Base-by-base conservation (phyloP, 257 asterid genomes). In the Rauvolfia tetraphylla region DNA sequence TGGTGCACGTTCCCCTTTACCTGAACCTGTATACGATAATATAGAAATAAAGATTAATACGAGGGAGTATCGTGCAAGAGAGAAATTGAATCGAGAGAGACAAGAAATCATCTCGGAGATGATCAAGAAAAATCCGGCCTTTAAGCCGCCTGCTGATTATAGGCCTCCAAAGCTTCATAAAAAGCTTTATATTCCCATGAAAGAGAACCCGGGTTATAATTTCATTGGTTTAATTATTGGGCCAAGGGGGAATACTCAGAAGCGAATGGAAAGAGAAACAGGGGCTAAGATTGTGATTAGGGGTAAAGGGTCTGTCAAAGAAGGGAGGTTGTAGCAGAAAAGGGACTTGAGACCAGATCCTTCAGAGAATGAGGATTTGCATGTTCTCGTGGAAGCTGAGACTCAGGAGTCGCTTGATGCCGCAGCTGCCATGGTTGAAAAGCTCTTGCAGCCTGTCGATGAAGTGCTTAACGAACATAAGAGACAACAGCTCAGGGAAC, bases 281-380 rank as follows among this genome's bases (percentile, higher is more conserved):
- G 98, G 98, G 27, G 99, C 99, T 0, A 95, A 95, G 91, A 95
- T 92, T 83, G 98, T 95, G 39, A 95, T 95, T 56, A 81, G 99
- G 80, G 99, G 99, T 27, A 95, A 95, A 86, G 99, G 99, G 66
- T 92, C 98, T 0, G 85, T 91, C 62, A 95, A 92, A 81, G 99
- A 95, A 83, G 99, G 99, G n/a, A 86, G 93, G 88, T 86, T 89
- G 76, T 97, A 89, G 72, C 98, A 94, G 80, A 94, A 94, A 79
- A 86, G 95, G 86, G 96, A 94, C 78, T 80, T 92, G 87, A 92
- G 90, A 74, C 90, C 88, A 0, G 98, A 94, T 74, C 96, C 95
- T 3, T 83, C 96, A 0, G 99, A 95, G 82, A 95, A 95, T 44
- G 99, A 95, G 86, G 99, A 95, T 82, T 83, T 95, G 80, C 99